Evolutionary conservation across 1,284 basidiomycete genomes (phyloP), one percentile per base, ranked within the genome.

Genomic region (Tetrapyrgos nigripes): DNA sequence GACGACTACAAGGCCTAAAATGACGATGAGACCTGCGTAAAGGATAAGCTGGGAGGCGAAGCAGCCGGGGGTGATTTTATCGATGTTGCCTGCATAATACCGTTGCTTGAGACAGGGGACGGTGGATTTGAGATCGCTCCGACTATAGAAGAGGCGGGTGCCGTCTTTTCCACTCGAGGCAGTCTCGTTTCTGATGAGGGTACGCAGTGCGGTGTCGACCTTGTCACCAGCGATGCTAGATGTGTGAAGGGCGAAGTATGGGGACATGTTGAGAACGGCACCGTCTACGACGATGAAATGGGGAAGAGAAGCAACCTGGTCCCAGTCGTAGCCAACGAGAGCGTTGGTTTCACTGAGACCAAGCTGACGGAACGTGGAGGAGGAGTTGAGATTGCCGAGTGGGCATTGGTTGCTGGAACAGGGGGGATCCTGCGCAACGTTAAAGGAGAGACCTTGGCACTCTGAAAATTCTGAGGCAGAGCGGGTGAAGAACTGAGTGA

Each of bases 61-160:
- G 76, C 97, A 99, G 13, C 95, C 97, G 1, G 97, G 94, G 0
- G 96, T 92, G 70, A 97, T 83, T 77, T 98, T 98, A 82, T 98
- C 96, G 64, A 99, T 98, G 71, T 92, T 91, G 14, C 97, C 97
- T 0, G 96, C 96, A 54, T 86, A 85, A 73, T 97, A 98, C 6
- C 96, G 88, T 68, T 93, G 79, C 50, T 84, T 82, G 63, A 98
- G 79, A 77, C 97, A 98, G 28, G 87, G 81, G 23, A 95, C 81
- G 31, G 93, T 85, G 21, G 82, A 76, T 63, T 83, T 83, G 63
- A 92, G 84, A 57, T 84, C 85, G n/a, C 80, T 68, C 58, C 83
- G 84, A 74, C 85, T 91, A 74, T 84, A 89, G 75, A 96, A 98
- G 43, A 92, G 80, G 61, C 89, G 86, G 0, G 97, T 98, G 1